A percentile compares a stretch with the other conserved stretches of the same genome.
phyloP scores from a whole-genome alignment of 805 yeast genomes.

The Nematodospora valgi region DNA sequence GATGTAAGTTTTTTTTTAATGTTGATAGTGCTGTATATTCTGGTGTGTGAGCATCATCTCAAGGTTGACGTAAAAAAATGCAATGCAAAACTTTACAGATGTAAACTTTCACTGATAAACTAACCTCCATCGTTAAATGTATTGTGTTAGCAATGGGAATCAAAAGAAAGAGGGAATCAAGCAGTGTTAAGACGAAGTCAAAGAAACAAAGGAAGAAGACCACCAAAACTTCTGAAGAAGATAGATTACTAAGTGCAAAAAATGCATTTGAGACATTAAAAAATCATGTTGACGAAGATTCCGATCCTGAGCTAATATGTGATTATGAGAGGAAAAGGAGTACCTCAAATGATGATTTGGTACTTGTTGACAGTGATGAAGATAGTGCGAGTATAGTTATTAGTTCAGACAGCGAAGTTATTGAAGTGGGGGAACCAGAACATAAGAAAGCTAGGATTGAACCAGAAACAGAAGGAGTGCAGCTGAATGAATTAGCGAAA shows the following conservation, averaged over 20 bases:
- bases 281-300: slow-evolving; percentile 12
- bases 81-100: no score
- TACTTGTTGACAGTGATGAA: slow-evolving; percentile 29
- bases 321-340: slow-evolving; percentile 17
- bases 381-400: slow-evolving; percentile 15
- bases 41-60: no score
- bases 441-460: slow-evolving; percentile 7
- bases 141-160: slow-evolving; percentile 13
- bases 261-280: slow-evolving; percentile 22
- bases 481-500: slow-evolving; percentile 38
- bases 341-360: slow-evolving; percentile 19
- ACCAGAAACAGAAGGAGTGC: slow-evolving; percentile 7
- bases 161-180: slow-evolving; percentile 22
- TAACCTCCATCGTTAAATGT: no score
- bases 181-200: slow-evolving; percentile 16
- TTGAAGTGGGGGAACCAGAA: slow-evolving; percentile 5
- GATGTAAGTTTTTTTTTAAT: no score
- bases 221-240: slow-evolving; percentile 2
- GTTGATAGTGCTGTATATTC: no score
- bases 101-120: no score
- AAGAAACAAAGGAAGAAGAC: slow-evolving; percentile 22
- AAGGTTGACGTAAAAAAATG: no score
- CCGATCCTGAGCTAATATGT: slow-evolving; percentile 22
- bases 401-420: slow-evolving; percentile 7
- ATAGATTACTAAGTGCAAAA: slow-evolving; percentile 4